Evolutionary conservation across 164 flowering plant genomes (phyloP).

Genomic region (Magnolia changhungtana): DNA sequence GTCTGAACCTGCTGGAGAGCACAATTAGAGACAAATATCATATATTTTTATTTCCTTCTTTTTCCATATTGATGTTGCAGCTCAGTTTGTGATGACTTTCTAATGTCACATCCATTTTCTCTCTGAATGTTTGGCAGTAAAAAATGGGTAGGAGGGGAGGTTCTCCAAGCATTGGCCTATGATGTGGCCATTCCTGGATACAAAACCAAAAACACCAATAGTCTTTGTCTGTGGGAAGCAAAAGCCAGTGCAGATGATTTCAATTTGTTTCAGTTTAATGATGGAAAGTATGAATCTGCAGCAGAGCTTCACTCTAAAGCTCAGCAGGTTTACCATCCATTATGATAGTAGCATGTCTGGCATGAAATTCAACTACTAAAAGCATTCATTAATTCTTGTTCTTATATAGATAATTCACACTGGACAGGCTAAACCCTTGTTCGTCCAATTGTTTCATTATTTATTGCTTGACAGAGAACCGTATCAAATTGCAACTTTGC

Average conservation of each 20-base stretch:
- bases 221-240: conserved; percentile 99
- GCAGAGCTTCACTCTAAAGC: conserved; percentile 80
- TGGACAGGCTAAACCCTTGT: neutral
- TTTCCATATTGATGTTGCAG: neutral
- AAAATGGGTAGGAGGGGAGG: conserved; percentile 89
- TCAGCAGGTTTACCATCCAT: conserved; percentile 56
- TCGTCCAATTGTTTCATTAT: neutral
- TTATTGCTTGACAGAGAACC: neutral
- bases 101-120: neutral
- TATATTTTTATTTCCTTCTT: conserved; percentile 2
- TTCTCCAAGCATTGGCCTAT: conserved; percentile 82
- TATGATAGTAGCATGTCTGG: neutral
- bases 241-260: conserved; percentile 80
- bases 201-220: conserved; percentile 85
- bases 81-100: neutral
- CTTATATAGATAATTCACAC: neutral
- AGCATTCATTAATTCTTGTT: neutral
- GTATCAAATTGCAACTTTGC: conserved; percentile 20
- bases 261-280: conserved; percentile 73
- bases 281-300: conserved; percentile 88
- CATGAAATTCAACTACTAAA: neutral
- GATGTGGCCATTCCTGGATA: conserved; percentile 99
- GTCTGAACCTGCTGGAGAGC: neutral
- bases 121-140: conserved; percentile 45
- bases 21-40: neutral